Conservation (phyloP, 768 basidiomycete species). For the Hericium erinaceus region DNA sequence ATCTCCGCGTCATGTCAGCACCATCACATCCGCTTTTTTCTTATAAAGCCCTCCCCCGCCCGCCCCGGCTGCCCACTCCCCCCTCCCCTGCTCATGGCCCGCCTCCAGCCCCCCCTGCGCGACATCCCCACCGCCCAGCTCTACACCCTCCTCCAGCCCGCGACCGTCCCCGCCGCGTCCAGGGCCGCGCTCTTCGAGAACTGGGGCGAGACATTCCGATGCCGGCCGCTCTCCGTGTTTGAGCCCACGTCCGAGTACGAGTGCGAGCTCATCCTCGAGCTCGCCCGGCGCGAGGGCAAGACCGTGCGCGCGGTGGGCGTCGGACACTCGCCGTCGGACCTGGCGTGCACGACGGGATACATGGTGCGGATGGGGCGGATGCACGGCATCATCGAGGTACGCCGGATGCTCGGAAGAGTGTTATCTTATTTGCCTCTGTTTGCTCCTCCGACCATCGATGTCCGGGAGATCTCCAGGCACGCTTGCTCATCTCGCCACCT, state of each 20-base stretch:
- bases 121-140: constrained; percentile 38
- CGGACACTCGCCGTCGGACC: constrained; percentile 89
- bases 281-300: constrained; percentile 64
- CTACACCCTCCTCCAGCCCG: constrained; percentile 42
- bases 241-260: constrained; percentile 62
- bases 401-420: neutral
- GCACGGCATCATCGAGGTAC: constrained; percentile 66
- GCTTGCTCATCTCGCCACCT: neutral
- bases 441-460: constrained; percentile 10
- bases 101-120: constrained; percentile 21
- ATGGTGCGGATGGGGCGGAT: constrained; percentile 76
- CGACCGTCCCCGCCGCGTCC: constrained; percentile 37
- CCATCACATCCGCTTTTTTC: neutral
- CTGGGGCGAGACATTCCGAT: constrained; percentile 79
- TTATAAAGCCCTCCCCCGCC: neutral
- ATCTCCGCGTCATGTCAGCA: neutral
- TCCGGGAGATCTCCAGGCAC: neutral
- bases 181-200: constrained; percentile 54
- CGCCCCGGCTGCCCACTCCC: constrained; percentile 1
- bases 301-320: constrained; percentile 77
- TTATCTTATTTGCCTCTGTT: constrained; percentile 9
- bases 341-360: constrained; percentile 82
- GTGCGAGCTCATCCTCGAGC: constrained; percentile 68
- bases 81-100: constrained; percentile 20
- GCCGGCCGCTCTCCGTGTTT: constrained; percentile 62